Conservation (phyloP, 2,329 filamentous ascomycete species). For the Coniochaeta sp. region DNA sequence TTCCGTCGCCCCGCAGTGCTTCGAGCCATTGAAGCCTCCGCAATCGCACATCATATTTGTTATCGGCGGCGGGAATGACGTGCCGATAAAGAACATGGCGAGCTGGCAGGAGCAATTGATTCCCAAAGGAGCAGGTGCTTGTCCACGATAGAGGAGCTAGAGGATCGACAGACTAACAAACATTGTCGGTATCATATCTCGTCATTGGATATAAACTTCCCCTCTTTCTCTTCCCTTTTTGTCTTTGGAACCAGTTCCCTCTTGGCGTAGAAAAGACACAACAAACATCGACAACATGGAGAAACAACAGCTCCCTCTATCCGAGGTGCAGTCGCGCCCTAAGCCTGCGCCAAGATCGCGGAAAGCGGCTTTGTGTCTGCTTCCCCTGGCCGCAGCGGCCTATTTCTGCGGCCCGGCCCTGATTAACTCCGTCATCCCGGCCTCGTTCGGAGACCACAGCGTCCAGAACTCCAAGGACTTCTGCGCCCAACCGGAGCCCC, state of each 20-base stretch:
- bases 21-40: no score
- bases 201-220: no score
- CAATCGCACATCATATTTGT: neutral
- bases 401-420: neutral
- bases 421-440: neutral
- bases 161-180: neutral
- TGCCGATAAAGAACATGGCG: neutral
- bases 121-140: neutral
- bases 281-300: neutral
- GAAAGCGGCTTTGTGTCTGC: neutral
- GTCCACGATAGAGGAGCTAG: neutral
- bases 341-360: neutral
- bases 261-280: neutral
- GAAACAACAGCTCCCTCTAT: conserved; percentile 1
- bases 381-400: neutral
- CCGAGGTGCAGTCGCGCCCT: neutral
- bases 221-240: no score
- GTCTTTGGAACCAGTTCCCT: neutral
- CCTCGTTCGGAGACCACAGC: neutral
- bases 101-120: neutral
- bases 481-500: conserved; percentile 16
- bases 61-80: conserved; percentile 1
- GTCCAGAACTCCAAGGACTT: neutral
- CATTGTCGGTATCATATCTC: no score
- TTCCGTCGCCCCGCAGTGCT: neutral